Evolutionary conservation across 495 filamentous ascomycete genomes (phyloP), one percentile per base, ranked within the genome.

Genomic region (Thozetella sp.): DNA sequence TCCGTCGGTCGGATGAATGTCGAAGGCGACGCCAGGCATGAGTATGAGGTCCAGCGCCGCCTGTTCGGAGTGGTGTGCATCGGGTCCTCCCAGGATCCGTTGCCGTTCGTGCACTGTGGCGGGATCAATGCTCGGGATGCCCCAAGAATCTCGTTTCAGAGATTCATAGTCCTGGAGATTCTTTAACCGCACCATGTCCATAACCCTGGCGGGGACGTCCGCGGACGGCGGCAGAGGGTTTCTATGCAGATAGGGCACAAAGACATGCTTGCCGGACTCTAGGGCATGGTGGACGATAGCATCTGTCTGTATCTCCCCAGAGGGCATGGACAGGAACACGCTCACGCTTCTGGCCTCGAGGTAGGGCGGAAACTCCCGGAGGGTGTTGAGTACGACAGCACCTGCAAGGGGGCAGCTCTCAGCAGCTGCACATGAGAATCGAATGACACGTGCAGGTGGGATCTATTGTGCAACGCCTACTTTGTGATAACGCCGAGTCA

Each of bases 1-100:
- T 17, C 75, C 76, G 56, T 57, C 70, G 9, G 69, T 56, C 26
- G 78, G 73, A 27, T 79, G 81, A 13, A 76, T 67, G 72, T 97
- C 94, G 70, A 98, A 99, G 10, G 91, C 95, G 72, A 98, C 90
- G 15, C 95, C 95, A 1, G 95, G 95, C 87, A 98, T 87, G 22
- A 99, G 82, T 54, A 99, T 87, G 59, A 98, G 68, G 70, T 99
- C 93, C 45, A 97, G 72, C 20, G 74, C 62, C 4, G 70, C 58
- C 51, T 63, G 66, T 13, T 87, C 84, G n/a, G 78, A 75, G 37
- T 75, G 72, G 56, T 75, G 70, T 53, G 70, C 73, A 30, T 75
- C 69, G 57, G 76, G 67, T 53, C 83, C 84, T 43, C 87, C 86
- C 53, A 97, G 83, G 59, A 90, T 86, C 57, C 92, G 89, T 61